Conservation (phyloP, 148 eudicot genomes). For the Polygonum aviculare region DNA sequence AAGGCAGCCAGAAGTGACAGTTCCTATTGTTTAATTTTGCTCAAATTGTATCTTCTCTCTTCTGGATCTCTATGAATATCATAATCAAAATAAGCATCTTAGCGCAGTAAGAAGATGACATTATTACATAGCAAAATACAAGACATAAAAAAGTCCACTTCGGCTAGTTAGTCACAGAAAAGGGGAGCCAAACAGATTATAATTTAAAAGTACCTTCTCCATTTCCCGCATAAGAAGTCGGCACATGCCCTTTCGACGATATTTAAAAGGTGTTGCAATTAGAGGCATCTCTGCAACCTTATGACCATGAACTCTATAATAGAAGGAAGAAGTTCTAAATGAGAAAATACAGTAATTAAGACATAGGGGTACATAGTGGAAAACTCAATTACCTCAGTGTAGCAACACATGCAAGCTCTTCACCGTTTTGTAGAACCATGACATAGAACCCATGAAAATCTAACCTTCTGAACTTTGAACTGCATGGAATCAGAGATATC, state of each 20-base stretch:
- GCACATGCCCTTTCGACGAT: conserved; percentile 53
- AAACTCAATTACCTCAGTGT: conserved; percentile 35
- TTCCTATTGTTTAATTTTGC: not conserved
- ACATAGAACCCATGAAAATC: conserved; percentile 50
- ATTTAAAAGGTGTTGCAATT: conserved; percentile 42
- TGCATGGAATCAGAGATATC: conserved; percentile 10
- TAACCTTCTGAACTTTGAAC: conserved; percentile 36
- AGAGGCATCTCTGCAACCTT: conserved; percentile 55
- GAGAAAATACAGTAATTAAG: not conserved
- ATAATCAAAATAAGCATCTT: not conserved
- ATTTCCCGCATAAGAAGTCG: conserved; percentile 41
- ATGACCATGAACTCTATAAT: conserved; percentile 41
- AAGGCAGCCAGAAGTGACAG: not conserved
- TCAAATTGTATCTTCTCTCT: not conserved
- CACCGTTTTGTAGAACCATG: conserved; percentile 30
- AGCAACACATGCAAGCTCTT: conserved; percentile 42
- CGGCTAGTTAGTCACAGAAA: not conserved
- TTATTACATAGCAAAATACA: not conserved
- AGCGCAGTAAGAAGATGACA: not conserved
- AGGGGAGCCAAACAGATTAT: not conserved
- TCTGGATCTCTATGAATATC: not conserved
- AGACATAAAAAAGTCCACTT: not conserved
- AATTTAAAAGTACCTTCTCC: conserved; percentile 32
- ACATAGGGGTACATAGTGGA: not conserved
- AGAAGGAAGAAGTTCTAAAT: conserved; percentile 4